These are phyloP conservation scores for Lichtheimia corymbifera DNA, from an alignment of 371 early-diverging fungal genomes.

Conservation along the genomic window DNA sequence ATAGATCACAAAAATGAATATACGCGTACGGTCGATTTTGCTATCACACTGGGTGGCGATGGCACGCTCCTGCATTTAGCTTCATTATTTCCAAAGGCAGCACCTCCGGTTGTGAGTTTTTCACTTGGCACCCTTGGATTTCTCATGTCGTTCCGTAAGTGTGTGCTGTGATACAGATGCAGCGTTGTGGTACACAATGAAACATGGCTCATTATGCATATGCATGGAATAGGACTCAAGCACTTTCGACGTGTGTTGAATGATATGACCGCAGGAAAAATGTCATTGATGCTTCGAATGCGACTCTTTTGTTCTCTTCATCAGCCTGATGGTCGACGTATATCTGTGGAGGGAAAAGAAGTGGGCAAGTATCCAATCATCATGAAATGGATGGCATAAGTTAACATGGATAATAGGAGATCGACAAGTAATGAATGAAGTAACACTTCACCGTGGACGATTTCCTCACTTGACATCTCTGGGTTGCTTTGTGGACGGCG, in stretches of 20 bases:
- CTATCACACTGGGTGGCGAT: conserved; percentile 95
- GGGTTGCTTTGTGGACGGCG: conserved; percentile 77
- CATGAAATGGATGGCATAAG: background rate
- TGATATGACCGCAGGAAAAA: conserved; percentile 62
- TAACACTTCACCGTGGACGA: conserved; percentile 85
- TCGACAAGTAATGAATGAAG: conserved; percentile 84
- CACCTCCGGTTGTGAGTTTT: conserved; percentile 91
- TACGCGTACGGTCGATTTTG: conserved; percentile 74
- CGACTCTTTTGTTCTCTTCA: conserved; percentile 73
- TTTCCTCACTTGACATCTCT: conserved; percentile 82
- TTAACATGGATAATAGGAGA: conserved; percentile 30
- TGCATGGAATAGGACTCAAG: conserved; percentile 51
- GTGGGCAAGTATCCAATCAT: conserved; percentile 24
- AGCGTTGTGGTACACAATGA: no score
- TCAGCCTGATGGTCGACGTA: conserved; percentile 51
- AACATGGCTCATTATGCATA: no score
- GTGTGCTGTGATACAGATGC: background rate
- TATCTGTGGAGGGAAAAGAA: conserved; percentile 44
- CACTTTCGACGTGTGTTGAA: conserved; percentile 60
- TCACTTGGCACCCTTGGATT: conserved; percentile 94
- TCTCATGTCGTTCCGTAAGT: conserved; percentile 77
- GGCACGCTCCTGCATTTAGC: conserved; percentile 93
- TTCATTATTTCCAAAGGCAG: conserved; percentile 75
- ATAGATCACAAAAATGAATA: conserved; percentile 46
- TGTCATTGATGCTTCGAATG: conserved; percentile 72